Conservation (phyloP, 176 grass and related monocot genomes). For the Ampelocalamus luodianensis region DNA sequence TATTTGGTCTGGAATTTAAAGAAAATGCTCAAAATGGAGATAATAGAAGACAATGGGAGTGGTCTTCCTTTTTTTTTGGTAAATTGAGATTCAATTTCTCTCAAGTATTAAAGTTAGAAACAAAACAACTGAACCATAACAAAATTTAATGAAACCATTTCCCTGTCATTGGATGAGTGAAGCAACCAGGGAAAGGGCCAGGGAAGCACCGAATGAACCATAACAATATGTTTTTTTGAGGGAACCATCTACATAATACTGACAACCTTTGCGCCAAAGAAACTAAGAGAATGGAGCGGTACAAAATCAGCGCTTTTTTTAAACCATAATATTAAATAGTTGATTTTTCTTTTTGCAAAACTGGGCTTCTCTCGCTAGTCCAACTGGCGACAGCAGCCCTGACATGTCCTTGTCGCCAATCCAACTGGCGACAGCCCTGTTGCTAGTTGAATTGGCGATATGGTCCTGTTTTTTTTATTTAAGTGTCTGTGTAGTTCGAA, state of each 20-base stretch:
- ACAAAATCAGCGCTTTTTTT: background rate
- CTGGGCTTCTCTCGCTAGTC: too few species aligned
- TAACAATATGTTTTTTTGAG: background rate
- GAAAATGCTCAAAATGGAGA: background rate
- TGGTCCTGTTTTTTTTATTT: too few species aligned
- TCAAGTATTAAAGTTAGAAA: background rate
- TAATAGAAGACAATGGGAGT: background rate
- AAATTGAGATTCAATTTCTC: background rate
- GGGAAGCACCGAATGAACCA: background rate
- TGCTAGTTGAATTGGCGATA: too few species aligned
- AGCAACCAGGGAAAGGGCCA: background rate
- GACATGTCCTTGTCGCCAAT: too few species aligned
- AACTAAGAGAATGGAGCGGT: background rate
- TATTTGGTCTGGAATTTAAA: background rate
- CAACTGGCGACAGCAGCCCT: too few species aligned
- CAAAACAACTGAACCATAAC: background rate
- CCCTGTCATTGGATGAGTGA: background rate
- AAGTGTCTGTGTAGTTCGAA: too few species aligned
- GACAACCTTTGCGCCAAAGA: background rate
- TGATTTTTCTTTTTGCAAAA: too few species aligned
- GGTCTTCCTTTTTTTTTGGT: background rate
- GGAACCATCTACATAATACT: background rate
- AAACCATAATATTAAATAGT: too few species aligned
- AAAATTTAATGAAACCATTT: background rate
- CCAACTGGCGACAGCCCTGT: too few species aligned